Evolutionary conservation across 2,329 filamentous ascomycete species (phyloP), one percentile per base, ranked within the genome.

Genomic region (Fusarium dlaminii): DNA sequence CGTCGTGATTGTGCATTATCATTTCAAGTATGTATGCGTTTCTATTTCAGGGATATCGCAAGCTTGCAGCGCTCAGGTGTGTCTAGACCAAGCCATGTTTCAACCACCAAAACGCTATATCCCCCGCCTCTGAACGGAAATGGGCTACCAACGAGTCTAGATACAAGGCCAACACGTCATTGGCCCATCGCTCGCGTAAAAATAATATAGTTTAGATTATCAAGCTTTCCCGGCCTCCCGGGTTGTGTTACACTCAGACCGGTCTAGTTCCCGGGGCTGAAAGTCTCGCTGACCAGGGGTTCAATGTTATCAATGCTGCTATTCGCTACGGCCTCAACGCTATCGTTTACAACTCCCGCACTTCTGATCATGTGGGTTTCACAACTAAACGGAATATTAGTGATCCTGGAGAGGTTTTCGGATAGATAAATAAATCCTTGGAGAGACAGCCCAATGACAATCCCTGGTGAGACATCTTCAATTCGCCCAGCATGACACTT

Each of bases 21-120:
- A 51, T 29, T 29, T 42, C 42, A 37, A 7, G 59, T 56, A 46
- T 2, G 58, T 30, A 46, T 8, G 34, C 11, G 27, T 37, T 34
- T 58, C 56, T 62, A 57, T 63, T 67, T 63, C 43, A 59, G 39
- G 56, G 52, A 56, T 64, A 34, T 54, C 40, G 36, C 48, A 40
- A 56, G 39, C 42, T 39, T 22, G 29, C 40, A 56, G 30, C 37
- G 22, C 27, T 29, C 20, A 27, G 52, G 30, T 32, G 63, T 58
- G 72, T 67, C 75, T 65, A 68, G 75, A 78, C 72, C 69, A 48
- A 61, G 75, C 74, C 75, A 72, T 63, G 75, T 75, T 64, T 78
- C 72, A 72, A 51, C 55, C 32, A 54, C 42, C 45, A 32, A 46
- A 59, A 27, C 61, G 57, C 43, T 36, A 32, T 57, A 61, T 68